Conservation (phyloP, 805 yeast genomes). For the Debaryomyces hansenii region DNA sequence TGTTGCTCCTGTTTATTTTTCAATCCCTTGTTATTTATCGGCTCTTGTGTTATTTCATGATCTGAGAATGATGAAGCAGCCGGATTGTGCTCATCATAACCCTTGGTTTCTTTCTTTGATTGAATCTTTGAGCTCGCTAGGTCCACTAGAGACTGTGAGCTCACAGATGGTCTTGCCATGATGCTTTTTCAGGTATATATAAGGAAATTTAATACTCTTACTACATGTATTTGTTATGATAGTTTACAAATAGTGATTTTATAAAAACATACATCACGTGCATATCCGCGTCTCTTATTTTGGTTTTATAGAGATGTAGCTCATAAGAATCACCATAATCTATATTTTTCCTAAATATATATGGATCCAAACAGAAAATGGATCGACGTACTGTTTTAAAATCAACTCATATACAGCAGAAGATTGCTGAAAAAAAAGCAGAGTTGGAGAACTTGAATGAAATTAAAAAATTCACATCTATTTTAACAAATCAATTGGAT, state of each 20-base stretch:
- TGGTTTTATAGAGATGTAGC: no score
- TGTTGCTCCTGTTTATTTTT: slow-evolving; percentile 1
- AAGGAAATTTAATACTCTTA: neutral
- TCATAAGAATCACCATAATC: no score
- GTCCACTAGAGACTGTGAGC: slow-evolving; percentile 14
- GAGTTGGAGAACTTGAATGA: slow-evolving; percentile 53
- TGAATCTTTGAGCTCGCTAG: slow-evolving; percentile 5
- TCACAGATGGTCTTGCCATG: slow-evolving; percentile 20
- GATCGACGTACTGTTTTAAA: slow-evolving; percentile 1
- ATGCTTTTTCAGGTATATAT: neutral
- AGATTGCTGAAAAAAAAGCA: slow-evolving; percentile 45
- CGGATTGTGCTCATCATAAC: neutral
- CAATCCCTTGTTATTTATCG: neutral
- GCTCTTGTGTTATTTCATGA: neutral
- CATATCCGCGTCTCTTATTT: no score
- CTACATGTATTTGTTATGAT: neutral
- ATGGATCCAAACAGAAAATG: neutral
- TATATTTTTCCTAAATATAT: neutral
- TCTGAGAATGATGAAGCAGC: neutral
- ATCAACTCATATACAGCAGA: slow-evolving; percentile 16
- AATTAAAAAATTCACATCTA: slow-evolving; percentile 46
- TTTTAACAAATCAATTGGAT: slow-evolving; percentile 47
- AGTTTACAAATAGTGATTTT: neutral
- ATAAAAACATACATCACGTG: no score
- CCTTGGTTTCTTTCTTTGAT: slow-evolving; percentile 1